Conservation (phyloP, 305 asterid species). For the Solanum hybrid region DNA sequence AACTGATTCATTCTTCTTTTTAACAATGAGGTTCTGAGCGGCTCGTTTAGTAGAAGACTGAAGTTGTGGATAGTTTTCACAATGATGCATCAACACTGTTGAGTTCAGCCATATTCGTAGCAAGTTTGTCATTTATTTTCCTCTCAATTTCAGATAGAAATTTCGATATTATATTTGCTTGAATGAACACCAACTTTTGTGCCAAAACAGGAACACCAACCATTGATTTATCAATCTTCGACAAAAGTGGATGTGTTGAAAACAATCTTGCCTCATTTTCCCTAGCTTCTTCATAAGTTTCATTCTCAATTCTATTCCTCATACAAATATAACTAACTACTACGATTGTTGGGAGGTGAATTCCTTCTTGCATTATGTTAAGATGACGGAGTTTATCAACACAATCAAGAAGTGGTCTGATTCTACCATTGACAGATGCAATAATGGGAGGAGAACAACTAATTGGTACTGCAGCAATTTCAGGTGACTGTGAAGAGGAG, state of each 20-base stretch:
- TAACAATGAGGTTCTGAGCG: neutral
- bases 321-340: too few relatives aligned
- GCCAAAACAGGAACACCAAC: constrained; percentile 12
- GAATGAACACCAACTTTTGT: constrained; percentile 15
- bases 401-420: too few relatives aligned
- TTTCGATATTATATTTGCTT: constrained; percentile 17
- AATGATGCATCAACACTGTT: neutral
- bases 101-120: constrained; percentile 7
- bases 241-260: neutral
- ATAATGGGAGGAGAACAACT: too few relatives aligned
- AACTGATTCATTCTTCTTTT: neutral
- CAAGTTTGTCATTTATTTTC: constrained; percentile 23
- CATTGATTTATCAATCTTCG: constrained; percentile 5
- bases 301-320: too few relatives aligned
- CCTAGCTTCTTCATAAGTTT: too few relatives aligned
- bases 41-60: neutral
- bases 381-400: too few relatives aligned
- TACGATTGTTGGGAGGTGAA: too few relatives aligned
- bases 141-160: constrained; percentile 19
- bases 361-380: too few relatives aligned
- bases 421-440: too few relatives aligned
- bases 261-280: too few relatives aligned
- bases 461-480: too few relatives aligned
- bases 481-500: too few relatives aligned
- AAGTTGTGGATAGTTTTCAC: neutral